phyloP scores from a whole-genome alignment of 805 yeast genomes.

The Saturnispora sanitii region DNA sequence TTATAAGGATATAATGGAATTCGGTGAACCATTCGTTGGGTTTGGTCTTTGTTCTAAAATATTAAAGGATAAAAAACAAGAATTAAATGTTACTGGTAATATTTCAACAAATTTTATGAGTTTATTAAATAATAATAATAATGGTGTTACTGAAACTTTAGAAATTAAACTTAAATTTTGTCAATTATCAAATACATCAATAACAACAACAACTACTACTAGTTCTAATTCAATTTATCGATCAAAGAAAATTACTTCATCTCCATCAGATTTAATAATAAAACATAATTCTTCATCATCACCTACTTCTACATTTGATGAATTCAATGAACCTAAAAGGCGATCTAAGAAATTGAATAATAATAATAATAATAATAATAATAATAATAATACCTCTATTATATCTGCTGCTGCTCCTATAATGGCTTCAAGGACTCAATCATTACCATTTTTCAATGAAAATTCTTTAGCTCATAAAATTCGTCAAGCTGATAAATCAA shows the following conservation, averaged over 20 bases:
- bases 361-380: background rate
- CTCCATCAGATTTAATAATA: conserved; percentile 7
- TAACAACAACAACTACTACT: conserved; percentile 2
- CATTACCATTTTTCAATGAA: conserved; percentile 26
- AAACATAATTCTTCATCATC: background rate
- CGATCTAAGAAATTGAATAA: background rate
- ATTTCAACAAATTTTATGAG: conserved; percentile 47
- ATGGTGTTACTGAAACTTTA: conserved; percentile 36
- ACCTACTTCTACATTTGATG: conserved; percentile 14
- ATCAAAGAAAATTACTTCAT: too few species aligned
- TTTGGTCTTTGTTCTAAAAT: conserved; percentile 33
- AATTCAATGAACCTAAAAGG: conserved; percentile 14
- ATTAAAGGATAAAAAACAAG: conserved; percentile 15
- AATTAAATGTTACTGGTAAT: conserved; percentile 41
- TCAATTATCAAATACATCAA: conserved; percentile 1
- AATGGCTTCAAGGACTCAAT: conserved; percentile 28
- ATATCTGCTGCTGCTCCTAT: conserved; percentile 15
- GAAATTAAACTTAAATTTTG: conserved; percentile 48
- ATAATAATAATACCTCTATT: background rate
- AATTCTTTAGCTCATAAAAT: conserved; percentile 27
- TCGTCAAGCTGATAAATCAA: conserved; percentile 22
- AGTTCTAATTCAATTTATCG: too few species aligned
- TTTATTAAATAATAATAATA: conserved; percentile 30
- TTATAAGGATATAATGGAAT: conserved; percentile 40
- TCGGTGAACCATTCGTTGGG: conserved; percentile 43